phyloP scores from a whole-genome alignment of 805 yeast genomes.

The Yarrowia alimentaria region DNA sequence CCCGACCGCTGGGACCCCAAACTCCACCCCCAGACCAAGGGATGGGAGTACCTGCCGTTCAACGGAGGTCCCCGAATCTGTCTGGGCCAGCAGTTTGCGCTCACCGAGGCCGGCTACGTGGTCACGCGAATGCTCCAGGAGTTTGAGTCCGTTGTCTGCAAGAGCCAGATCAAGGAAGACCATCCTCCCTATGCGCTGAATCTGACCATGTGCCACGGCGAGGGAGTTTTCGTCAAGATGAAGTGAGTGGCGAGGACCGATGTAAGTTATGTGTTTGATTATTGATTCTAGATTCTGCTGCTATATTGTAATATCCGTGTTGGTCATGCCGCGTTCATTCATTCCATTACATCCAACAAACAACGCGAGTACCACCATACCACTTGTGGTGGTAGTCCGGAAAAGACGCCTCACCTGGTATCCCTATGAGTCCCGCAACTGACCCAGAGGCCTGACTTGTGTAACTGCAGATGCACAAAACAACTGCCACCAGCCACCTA shows the following conservation, averaged over 20 bases:
- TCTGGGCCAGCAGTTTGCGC: slow-evolving; percentile 56
- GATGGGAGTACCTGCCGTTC: slow-evolving; percentile 53
- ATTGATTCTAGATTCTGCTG: too few species aligned
- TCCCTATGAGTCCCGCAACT: too few species aligned
- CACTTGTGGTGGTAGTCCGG: too few species aligned
- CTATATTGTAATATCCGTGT: too few species aligned
- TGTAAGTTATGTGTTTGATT: neutral
- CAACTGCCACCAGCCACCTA: too few species aligned
- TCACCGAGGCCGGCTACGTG: slow-evolving; percentile 53
- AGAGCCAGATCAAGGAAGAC: slow-evolving; percentile 16
- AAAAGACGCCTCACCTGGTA: too few species aligned
- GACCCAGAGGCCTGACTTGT: too few species aligned
- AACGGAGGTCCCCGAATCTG: slow-evolving; percentile 58
- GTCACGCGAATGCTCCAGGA: slow-evolving; percentile 43
- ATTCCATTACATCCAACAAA: too few species aligned
- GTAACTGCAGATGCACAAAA: too few species aligned
- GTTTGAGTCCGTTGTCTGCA: slow-evolving; percentile 3
- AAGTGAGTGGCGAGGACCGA: neutral
- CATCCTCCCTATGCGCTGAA: slow-evolving; percentile 12
- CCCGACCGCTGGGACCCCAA: slow-evolving; percentile 51
- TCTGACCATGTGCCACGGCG: slow-evolving; percentile 11
- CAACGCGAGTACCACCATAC: too few species aligned
- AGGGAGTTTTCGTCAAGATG: slow-evolving; percentile 9
- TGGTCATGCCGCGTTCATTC: too few species aligned
- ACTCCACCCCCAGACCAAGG: slow-evolving; percentile 38